These are phyloP conservation scores for Erigeron philadelphicus DNA, from an alignment of 140 eudicot species.

Conservation along the genomic window DNA sequence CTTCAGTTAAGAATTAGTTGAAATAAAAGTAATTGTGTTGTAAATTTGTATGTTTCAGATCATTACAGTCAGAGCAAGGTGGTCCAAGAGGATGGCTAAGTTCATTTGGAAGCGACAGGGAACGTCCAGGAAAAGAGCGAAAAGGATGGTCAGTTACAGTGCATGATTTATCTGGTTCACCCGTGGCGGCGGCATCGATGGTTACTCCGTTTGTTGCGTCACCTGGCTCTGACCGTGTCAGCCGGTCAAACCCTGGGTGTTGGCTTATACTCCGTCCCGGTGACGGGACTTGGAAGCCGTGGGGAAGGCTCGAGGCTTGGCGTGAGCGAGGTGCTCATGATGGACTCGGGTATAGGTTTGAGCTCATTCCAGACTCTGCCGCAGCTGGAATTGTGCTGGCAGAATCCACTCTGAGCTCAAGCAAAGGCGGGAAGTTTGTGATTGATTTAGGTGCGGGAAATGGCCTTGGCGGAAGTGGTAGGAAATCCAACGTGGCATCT, in stretches of 20 bases:
- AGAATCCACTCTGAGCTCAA: conserved; percentile 41
- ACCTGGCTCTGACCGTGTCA: conserved; percentile 59
- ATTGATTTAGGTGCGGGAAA: conserved; percentile 54
- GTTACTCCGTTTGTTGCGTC: conserved; percentile 97
- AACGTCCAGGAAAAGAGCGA: conserved; percentile 24
- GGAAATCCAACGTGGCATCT: conserved; percentile 13
- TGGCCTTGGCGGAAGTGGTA: no score
- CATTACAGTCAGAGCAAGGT: conserved; percentile 33
- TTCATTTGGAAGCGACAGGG: conserved; percentile 34
- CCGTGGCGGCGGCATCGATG: conserved; percentile 95
- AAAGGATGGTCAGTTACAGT: conserved; percentile 45
- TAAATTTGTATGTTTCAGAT: background rate
- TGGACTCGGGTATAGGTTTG: conserved; percentile 64
- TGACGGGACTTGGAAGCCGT: conserved; percentile 86
- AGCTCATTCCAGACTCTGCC: conserved; percentile 57
- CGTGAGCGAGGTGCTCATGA: conserved; percentile 40
- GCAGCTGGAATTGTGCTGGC: conserved; percentile 49
- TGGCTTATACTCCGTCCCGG: conserved; percentile 93
- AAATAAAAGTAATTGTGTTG: no score
- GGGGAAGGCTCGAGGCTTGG: conserved; percentile 97
- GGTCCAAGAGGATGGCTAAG: no score
- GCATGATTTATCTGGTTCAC: conserved; percentile 91
- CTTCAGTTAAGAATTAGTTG: no score
- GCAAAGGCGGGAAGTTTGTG: conserved; percentile 58
- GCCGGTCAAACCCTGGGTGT: conserved; percentile 87